Conservation (phyloP, 2,329 filamentous ascomycete species). For the Microcyclospora tardicrescens region DNA sequence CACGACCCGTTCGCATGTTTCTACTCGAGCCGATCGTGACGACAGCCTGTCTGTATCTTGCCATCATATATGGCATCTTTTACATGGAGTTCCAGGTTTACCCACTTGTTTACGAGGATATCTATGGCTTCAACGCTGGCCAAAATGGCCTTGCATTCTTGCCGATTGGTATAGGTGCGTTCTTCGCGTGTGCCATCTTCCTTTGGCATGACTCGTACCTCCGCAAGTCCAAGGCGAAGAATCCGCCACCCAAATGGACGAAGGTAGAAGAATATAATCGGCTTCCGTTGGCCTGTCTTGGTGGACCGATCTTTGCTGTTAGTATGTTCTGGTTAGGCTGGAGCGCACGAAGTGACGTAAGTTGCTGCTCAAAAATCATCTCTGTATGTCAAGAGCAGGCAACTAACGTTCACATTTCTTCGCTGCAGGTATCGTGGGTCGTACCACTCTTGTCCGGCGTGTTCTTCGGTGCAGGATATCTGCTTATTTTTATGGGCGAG, state of each 20-base stretch:
- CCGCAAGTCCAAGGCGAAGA: too few relatives aligned
- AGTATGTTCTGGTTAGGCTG: too few relatives aligned
- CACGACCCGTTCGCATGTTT: constrained; percentile 74
- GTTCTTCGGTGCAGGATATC: constrained; percentile 33
- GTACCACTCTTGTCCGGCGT: constrained; percentile 30
- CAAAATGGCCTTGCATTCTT: constrained; percentile 55
- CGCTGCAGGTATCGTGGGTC: too few relatives aligned
- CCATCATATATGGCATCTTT: constrained; percentile 46
- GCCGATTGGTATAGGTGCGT: constrained; percentile 16
- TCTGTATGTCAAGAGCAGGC: background rate
- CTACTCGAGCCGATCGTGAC: constrained; percentile 77
- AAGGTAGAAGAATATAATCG: constrained; percentile 74
- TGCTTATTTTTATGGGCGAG: constrained; percentile 38
- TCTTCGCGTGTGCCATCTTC: too few relatives aligned
- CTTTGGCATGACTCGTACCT: too few relatives aligned
- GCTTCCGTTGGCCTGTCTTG: constrained; percentile 45
- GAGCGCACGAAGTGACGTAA: constrained; percentile 51
- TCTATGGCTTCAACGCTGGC: constrained; percentile 70
- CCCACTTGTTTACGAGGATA: constrained; percentile 57
- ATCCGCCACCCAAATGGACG: constrained; percentile 32
- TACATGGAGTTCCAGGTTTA: constrained; percentile 66
- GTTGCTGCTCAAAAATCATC: background rate
- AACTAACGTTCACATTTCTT: constrained; percentile 1
- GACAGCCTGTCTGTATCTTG: constrained; percentile 61
- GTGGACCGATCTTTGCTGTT: constrained; percentile 64